Evolutionary conservation across 768 basidiomycete genomes (phyloP).

Genomic region (Tricholoma terreum): DNA sequence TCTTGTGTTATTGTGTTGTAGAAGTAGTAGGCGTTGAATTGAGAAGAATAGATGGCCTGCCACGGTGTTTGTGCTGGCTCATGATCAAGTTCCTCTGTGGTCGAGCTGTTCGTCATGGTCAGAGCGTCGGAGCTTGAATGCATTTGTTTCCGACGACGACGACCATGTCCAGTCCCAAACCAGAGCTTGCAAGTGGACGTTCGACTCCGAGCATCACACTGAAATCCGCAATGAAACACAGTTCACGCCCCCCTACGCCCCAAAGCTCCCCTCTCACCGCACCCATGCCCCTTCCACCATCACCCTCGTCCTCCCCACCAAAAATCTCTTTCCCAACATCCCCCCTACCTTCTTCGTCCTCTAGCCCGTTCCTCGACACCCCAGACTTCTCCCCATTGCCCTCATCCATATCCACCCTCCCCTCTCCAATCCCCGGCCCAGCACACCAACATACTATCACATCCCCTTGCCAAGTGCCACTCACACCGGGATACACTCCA

Average conservation of each 20-base stretch:
- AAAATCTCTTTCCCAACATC: neutral
- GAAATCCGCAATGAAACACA: neutral
- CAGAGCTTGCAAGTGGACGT: neutral
- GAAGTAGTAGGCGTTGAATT: constrained; percentile 84
- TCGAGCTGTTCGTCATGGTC: too few species aligned
- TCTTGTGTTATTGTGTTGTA: constrained; percentile 71
- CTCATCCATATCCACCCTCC: neutral
- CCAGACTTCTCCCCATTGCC: neutral
- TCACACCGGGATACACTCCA: constrained; percentile 45
- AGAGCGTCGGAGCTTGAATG: neutral
- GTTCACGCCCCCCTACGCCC: neutral
- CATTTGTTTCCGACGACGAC: neutral
- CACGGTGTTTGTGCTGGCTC: constrained; percentile 45
- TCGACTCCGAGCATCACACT: neutral
- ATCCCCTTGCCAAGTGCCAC: too few species aligned
- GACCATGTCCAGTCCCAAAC: neutral
- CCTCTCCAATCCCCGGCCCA: neutral
- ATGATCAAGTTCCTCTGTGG: too few species aligned
- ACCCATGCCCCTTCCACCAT: neutral
- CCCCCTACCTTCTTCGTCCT: neutral
- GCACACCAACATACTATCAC: too few species aligned
- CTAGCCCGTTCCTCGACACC: neutral
- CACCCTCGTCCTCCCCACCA: neutral
- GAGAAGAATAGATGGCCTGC: constrained; percentile 80
- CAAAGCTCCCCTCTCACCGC: neutral